phyloP scores from a whole-genome alignment of 78 protist species.

The Dictyostelium brefeldianum region DNA sequence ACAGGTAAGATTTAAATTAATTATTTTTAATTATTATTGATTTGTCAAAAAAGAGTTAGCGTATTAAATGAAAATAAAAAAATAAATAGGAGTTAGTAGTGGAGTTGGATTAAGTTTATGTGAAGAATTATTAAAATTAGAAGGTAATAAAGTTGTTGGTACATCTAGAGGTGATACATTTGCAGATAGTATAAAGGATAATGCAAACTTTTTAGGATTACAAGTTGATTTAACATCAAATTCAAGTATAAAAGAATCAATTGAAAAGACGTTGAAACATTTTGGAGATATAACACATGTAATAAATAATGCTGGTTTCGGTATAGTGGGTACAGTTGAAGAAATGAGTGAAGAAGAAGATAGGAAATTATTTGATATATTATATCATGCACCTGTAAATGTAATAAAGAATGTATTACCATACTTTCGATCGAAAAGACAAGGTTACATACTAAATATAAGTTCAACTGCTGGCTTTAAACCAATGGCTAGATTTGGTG shows the following conservation, averaged over 20 bases:
- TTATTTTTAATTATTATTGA: neutral
- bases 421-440: neutral
- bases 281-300: slow-evolving; percentile 13
- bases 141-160: neutral
- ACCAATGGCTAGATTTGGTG: neutral
- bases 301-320: slow-evolving; percentile 22
- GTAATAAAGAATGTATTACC: neutral
- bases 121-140: neutral
- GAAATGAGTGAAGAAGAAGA: neutral
- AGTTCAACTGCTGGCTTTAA: neutral
- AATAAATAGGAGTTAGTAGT: neutral
- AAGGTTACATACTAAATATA: slow-evolving; percentile 13
- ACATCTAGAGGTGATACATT: neutral
- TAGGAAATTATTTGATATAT: neutral
- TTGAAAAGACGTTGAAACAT: slow-evolving; percentile 8
- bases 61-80: neutral
- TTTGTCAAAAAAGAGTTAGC: neutral
- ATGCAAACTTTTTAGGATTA: slow-evolving; percentile 19
- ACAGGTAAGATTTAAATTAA: neutral
- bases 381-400: slow-evolving; percentile 14
- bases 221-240: slow-evolving; percentile 1
- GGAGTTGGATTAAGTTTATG: neutral
- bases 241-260: neutral
- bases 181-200: neutral
- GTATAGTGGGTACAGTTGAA: neutral